phyloP scores from a whole-genome alignment of 2,329 filamentous ascomycete genomes.

The Trichocomaceae sp. region DNA sequence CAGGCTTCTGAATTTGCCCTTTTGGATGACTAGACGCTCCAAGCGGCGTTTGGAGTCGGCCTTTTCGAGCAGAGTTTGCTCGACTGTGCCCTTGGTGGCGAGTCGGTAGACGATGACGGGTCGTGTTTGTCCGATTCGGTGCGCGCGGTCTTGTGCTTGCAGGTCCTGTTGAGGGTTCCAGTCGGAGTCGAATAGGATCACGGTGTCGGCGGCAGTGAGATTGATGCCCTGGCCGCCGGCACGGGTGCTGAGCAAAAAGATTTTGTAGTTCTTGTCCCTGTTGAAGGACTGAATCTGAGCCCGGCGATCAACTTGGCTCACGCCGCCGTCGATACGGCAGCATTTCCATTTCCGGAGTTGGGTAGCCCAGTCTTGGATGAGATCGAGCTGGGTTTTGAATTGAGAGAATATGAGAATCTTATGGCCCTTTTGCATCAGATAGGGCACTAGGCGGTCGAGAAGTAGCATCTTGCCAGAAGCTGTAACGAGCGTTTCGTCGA shows the following conservation, averaged over 20 bases:
- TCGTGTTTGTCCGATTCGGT: slow-evolving; percentile 86
- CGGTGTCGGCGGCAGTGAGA: slow-evolving; percentile 81
- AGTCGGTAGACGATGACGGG: slow-evolving; percentile 92
- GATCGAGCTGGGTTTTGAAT: slow-evolving; percentile 89
- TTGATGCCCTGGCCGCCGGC: slow-evolving; percentile 96
- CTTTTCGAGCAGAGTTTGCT: slow-evolving; percentile 76
- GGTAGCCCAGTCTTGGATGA: slow-evolving; percentile 77
- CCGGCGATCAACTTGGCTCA: slow-evolving; percentile 66
- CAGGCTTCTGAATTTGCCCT: slow-evolving; percentile 73
- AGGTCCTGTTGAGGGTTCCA: slow-evolving; percentile 98
- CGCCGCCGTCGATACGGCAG: slow-evolving; percentile 85
- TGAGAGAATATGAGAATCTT: slow-evolving; percentile 96
- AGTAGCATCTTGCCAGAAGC: slow-evolving; percentile 94
- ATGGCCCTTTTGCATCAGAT: slow-evolving; percentile 66
- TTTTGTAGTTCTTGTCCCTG: slow-evolving; percentile 54
- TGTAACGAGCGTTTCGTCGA: slow-evolving; percentile 77
- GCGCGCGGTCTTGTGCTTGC: slow-evolving; percentile 90
- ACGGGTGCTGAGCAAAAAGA: slow-evolving; percentile 84
- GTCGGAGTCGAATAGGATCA: slow-evolving; percentile 81
- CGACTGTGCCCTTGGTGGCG: slow-evolving; percentile 86
- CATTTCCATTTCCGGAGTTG: slow-evolving; percentile 72
- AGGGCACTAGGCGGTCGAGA: slow-evolving; percentile 74
- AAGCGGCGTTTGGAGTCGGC: slow-evolving; percentile 87
- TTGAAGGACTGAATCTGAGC: slow-evolving; percentile 70
- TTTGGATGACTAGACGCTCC: slow-evolving; percentile 92